Evolutionary conservation across 2,329 filamentous ascomycete genomes (phyloP).

Genomic region (Calonectria hawksworthii): DNA sequence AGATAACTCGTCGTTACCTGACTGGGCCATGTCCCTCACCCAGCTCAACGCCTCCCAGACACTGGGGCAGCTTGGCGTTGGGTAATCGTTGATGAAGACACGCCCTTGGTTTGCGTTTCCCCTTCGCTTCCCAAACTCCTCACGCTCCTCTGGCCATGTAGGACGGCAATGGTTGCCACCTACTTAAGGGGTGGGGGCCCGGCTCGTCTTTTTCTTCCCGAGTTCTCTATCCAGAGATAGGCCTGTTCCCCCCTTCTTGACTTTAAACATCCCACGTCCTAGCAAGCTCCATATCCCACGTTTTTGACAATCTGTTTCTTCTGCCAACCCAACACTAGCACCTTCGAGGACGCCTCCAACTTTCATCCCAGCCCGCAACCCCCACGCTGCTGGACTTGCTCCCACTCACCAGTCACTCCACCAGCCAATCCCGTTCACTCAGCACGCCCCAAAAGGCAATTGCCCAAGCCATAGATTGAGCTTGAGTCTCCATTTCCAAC

Average conservation of each 20-base stretch:
- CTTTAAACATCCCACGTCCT: constrained; percentile 32
- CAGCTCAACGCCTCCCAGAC: constrained; percentile 36
- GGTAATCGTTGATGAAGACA: constrained; percentile 42
- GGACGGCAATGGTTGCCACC: constrained; percentile 37
- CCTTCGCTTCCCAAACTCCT: constrained; percentile 29
- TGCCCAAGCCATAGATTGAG: constrained; percentile 47
- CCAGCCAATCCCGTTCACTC: constrained; percentile 47
- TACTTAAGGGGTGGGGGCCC: constrained; percentile 48
- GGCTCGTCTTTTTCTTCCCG: constrained; percentile 30
- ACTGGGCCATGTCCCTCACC: constrained; percentile 39
- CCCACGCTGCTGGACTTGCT: constrained; percentile 44
- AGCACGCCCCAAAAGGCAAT: constrained; percentile 49
- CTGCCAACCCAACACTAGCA: constrained; percentile 34
- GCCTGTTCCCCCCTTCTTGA: constrained; percentile 25
- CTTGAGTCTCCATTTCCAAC: constrained; percentile 41
- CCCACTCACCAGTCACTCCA: constrained; percentile 41
- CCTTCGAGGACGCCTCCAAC: constrained; percentile 38
- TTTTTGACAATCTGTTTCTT: constrained; percentile 30
- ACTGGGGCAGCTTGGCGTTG: constrained; percentile 42
- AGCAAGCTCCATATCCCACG: constrained; percentile 31
- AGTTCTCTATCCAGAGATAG: constrained; percentile 33
- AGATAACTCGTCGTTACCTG: constrained; percentile 47
- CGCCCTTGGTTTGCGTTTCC: constrained; percentile 35
- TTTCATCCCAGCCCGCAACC: constrained; percentile 43
- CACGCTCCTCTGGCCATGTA: constrained; percentile 23